phyloP scores from a whole-genome alignment of 2,329 filamentous ascomycete genomes.

The Cladosporium sp. region DNA sequence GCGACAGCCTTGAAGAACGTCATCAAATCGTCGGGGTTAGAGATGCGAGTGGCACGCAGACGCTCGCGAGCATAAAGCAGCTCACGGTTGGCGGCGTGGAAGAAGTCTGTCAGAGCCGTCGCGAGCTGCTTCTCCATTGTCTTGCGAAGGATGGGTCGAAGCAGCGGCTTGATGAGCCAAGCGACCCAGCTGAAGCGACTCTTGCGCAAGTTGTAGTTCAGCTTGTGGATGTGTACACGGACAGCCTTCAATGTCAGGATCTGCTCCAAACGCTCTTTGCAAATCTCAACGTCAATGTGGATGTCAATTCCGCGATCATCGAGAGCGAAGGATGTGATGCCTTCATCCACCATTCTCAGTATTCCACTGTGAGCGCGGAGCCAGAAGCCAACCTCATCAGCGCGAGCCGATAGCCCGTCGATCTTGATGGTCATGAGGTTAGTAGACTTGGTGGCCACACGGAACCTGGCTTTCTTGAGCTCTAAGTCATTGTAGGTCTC shows the following conservation, averaged over 20 bases:
- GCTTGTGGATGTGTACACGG: constrained; percentile 79
- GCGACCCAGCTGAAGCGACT: constrained; percentile 75
- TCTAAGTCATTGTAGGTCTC: constrained; percentile 86
- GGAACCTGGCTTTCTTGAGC: constrained; percentile 72
- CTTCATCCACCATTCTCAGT: constrained; percentile 74
- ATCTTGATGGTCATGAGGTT: constrained; percentile 71
- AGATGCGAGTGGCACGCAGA: constrained; percentile 79
- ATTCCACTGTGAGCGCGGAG: constrained; percentile 75
- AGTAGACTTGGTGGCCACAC: constrained; percentile 69
- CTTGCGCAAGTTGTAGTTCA: constrained; percentile 73
- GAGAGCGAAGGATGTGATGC: constrained; percentile 80
- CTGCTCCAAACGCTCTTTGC: constrained; percentile 73
- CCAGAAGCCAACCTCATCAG: constrained; percentile 89
- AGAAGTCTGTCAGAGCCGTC: constrained; percentile 65
- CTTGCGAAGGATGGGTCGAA: constrained; percentile 77
- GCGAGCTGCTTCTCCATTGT: constrained; percentile 78
- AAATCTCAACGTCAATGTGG: constrained; percentile 79
- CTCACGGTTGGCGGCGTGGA: constrained; percentile 78
- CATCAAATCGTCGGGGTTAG: constrained; percentile 73
- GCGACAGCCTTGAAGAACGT: constrained; percentile 82
- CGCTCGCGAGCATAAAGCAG: constrained; percentile 83
- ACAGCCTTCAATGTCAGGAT: constrained; percentile 77
- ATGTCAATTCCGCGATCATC: constrained; percentile 88
- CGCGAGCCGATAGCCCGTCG: constrained; percentile 78
- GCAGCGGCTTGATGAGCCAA: constrained; percentile 80